Evolutionary conservation across 2,329 filamentous ascomycete genomes (phyloP).

Genomic region (Neonectria hederae): DNA sequence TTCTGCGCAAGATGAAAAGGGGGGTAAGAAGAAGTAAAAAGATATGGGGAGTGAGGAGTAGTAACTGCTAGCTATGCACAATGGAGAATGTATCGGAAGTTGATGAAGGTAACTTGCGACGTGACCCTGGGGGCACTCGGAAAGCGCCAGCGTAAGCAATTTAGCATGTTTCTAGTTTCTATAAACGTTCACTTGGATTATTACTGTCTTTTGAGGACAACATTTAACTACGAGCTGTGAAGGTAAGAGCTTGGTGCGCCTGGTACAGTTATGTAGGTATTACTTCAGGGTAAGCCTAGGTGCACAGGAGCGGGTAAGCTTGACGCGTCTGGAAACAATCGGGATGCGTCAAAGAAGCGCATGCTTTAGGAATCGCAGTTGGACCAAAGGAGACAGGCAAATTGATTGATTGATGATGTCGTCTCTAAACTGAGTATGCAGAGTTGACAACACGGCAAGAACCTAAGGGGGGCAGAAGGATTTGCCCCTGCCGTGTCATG

Average conservation of each 20-base stretch:
- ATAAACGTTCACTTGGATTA: too few species aligned
- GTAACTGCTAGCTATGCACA: too few species aligned
- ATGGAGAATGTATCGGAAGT: background rate
- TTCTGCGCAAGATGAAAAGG: background rate
- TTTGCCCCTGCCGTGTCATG: background rate
- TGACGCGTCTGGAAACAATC: background rate
- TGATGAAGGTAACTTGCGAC: background rate
- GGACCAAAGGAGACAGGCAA: background rate
- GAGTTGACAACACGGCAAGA: background rate
- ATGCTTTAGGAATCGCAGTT: background rate
- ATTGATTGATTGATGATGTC: too few species aligned
- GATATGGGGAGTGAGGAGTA: background rate
- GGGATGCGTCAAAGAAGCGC: background rate
- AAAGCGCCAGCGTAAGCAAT: too few species aligned
- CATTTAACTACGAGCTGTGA: too few species aligned
- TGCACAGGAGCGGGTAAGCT: background rate
- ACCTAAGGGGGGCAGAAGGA: background rate
- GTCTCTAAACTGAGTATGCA: background rate
- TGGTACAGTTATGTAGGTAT: too few species aligned
- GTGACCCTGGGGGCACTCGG: too few species aligned
- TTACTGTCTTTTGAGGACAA: too few species aligned
- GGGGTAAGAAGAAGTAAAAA: background rate
- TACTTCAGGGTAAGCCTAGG: background rate
- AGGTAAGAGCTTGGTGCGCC: too few species aligned
- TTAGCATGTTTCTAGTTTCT: too few species aligned